Evolutionary conservation across 108 stramenopile species (phyloP).

Genomic region (Cyclotella sp.): DNA sequence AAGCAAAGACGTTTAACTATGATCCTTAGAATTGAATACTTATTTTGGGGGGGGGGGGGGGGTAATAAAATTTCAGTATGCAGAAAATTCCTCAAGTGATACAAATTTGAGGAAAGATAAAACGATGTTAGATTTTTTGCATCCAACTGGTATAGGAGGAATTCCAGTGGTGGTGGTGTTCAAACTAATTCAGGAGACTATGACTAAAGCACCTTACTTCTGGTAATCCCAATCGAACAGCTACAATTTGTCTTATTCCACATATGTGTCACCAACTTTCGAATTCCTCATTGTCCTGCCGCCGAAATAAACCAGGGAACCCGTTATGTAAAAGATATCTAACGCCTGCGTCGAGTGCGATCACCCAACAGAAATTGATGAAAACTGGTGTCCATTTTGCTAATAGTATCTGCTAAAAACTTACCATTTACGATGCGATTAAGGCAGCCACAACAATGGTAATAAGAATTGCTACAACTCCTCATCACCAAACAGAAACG

Average conservation of each 20-base stretch:
- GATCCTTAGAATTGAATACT: not conserved
- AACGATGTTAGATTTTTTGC: too few species aligned
- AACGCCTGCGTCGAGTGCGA: not conserved
- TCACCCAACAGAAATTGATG: not conserved
- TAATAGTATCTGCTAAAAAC: not conserved
- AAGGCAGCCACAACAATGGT: constrained; percentile 24
- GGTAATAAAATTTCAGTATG: too few species aligned
- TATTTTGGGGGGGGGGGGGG: too few species aligned
- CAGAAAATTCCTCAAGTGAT: too few species aligned
- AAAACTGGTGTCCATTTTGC: not conserved
- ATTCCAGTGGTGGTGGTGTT: too few species aligned
- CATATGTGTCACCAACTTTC: constrained; percentile 26
- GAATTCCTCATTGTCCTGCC: constrained; percentile 7
- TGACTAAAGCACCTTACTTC: not conserved
- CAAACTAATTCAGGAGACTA: too few species aligned
- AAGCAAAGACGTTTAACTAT: not conserved
- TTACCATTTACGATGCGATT: constrained; percentile 17
- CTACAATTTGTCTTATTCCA: not conserved
- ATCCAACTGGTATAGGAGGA: too few species aligned
- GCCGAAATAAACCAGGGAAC: constrained; percentile 3
- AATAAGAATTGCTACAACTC: constrained; percentile 24
- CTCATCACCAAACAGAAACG: constrained; percentile 13
- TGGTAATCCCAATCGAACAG: not conserved
- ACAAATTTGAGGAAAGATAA: too few species aligned
- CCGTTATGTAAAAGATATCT: constrained; percentile 15